These are phyloP conservation scores for Geotrichum reessii DNA, from an alignment of 1,139 yeast genomes.

Conservation along the genomic window DNA sequence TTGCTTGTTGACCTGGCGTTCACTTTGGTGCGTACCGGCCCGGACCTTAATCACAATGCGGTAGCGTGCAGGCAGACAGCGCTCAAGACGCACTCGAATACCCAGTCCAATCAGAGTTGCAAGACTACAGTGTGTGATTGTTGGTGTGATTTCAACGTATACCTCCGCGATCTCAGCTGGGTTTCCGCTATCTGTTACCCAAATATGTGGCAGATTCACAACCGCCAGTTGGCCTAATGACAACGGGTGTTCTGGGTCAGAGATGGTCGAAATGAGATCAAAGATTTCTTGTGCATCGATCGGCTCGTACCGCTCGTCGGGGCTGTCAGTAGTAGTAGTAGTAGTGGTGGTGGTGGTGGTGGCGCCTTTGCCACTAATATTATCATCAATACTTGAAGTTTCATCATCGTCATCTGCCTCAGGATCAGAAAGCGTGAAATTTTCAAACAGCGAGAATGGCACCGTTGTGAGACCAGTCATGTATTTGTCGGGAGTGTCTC, in stretches of 20 bases:
- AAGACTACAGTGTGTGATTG: constrained; percentile 93
- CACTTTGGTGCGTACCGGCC: constrained; percentile 94
- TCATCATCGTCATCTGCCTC: constrained; percentile 7
- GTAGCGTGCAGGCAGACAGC: constrained; percentile 81
- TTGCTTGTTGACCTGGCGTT: constrained; percentile 92
- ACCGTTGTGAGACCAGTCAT: neutral
- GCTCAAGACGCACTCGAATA: constrained; percentile 80
- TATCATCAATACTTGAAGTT: neutral
- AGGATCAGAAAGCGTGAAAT: constrained; percentile 17
- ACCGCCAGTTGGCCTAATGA: constrained; percentile 93
- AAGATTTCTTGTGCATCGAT: constrained; percentile 75
- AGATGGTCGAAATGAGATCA: constrained; percentile 76
- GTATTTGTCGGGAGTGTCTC: constrained; percentile 11
- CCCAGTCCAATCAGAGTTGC: constrained; percentile 96
- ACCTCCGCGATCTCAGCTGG: constrained; percentile 64
- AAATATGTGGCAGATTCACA: constrained; percentile 76
- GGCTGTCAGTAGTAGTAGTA: constrained; percentile 2
- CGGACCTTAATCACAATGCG: constrained; percentile 74
- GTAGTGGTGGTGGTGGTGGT: neutral
- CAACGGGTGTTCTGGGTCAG: constrained; percentile 97
- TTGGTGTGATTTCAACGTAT: constrained; percentile 82
- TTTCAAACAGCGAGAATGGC: constrained; percentile 23
- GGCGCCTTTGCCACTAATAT: neutral
- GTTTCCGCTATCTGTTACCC: constrained; percentile 52
- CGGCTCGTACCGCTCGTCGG: constrained; percentile 46